A percentile compares a stretch with the other conserved stretches of the same genome.
Conservation (phyloP, 148 eudicot species). For the Fagopyrum tataricum region DNA sequence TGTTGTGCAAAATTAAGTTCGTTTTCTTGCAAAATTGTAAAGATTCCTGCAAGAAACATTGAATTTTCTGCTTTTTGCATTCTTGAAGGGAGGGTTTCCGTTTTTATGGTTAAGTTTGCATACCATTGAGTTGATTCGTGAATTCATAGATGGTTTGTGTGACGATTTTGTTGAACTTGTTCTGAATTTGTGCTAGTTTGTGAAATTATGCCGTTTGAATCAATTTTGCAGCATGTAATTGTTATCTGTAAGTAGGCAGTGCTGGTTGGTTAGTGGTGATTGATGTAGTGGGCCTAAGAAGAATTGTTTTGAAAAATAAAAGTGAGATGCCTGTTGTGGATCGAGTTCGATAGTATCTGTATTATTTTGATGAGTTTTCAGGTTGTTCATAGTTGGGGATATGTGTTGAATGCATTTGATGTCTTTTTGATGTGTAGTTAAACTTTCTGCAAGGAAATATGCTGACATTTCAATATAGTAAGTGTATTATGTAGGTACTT, state of each 20-base stretch:
- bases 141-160: neutral
- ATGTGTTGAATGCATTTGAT: neutral
- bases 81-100: neutral
- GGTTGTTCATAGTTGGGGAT: neutral
- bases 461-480: neutral
- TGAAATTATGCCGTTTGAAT: neutral
- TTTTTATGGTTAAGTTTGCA: neutral
- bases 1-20: neutral
- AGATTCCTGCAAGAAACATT: neutral
- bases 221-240: neutral
- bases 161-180: too few relatives aligned
- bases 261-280: neutral
- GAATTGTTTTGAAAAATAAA: neutral
- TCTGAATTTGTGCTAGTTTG: too few relatives aligned
- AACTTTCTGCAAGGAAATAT: neutral
- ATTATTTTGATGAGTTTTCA: neutral
- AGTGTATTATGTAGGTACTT: neutral
- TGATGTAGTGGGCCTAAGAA: neutral
- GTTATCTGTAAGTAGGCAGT: slow-evolving; percentile 3
- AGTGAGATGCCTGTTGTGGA: neutral
- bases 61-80: neutral
- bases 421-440: neutral
- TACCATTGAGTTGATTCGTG: neutral
- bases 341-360: neutral
- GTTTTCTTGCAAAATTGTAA: neutral